phyloP scores from a whole-genome alignment of 176 grass and related monocot species.

The Tuctoria greenei region DNA sequence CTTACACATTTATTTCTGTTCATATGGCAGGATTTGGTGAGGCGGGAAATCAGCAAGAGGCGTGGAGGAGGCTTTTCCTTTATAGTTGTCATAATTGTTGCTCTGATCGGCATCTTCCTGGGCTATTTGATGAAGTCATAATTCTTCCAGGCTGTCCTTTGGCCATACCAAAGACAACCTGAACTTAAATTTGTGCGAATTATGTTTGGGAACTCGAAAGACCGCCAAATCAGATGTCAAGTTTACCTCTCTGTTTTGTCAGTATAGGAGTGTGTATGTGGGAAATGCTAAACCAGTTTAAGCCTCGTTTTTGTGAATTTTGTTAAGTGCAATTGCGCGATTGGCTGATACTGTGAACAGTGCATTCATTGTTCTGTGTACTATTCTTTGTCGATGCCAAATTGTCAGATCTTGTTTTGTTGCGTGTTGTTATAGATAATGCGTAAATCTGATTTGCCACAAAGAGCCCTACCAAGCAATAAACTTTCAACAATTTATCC shows the following conservation, averaged over 20 bases:
- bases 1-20: constrained; percentile 21
- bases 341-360: constrained; percentile 29
- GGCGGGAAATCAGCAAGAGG: constrained; percentile 58
- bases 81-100: constrained; percentile 54
- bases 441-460: background rate
- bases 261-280: constrained; percentile 44
- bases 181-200: constrained; percentile 27
- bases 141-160: constrained; percentile 26
- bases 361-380: constrained; percentile 23
- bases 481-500: background rate
- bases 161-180: constrained; percentile 22
- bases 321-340: constrained; percentile 26
- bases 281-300: constrained; percentile 49
- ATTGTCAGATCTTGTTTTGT: background rate
- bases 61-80: constrained; percentile 63
- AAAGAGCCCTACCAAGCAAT: background rate
- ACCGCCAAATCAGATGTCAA: constrained; percentile 33
- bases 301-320: constrained; percentile 38
- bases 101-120: constrained; percentile 54
- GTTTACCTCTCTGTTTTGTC: constrained; percentile 43
- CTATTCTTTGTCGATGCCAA: constrained; percentile 7
- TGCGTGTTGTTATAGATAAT: constrained; percentile 6
- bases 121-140: constrained; percentile 70
- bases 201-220: constrained; percentile 40
- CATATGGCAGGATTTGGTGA: constrained; percentile 55